phyloP scores from a whole-genome alignment of 2,329 filamentous ascomycete species.

The Cadophora malorum region DNA sequence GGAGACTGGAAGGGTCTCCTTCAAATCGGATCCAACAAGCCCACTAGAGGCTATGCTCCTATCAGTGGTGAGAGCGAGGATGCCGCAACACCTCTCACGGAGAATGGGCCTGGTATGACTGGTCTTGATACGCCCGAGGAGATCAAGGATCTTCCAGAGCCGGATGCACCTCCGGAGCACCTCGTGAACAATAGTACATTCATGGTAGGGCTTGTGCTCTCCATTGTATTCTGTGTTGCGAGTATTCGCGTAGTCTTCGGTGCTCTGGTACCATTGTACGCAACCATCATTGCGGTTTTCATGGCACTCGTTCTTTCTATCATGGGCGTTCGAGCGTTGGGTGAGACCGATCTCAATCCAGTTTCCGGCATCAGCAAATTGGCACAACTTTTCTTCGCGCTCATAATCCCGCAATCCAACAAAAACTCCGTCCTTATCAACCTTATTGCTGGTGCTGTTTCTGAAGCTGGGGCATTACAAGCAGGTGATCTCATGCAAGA shows the following conservation, averaged over 20 bases:
- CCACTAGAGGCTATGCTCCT: slow-evolving; percentile 40
- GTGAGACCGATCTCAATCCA: slow-evolving; percentile 92
- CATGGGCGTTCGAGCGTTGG: slow-evolving; percentile 72
- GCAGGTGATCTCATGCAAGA: slow-evolving; percentile 97
- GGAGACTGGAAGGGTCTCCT: slow-evolving; percentile 43
- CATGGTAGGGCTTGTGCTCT: slow-evolving; percentile 74
- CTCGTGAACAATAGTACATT: slow-evolving; percentile 77
- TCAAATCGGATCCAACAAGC: slow-evolving; percentile 28
- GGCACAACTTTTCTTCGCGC: slow-evolving; percentile 92
- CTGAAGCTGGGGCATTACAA: slow-evolving; percentile 85
- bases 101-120: slow-evolving; percentile 21
- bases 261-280: slow-evolving; percentile 77
- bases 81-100: slow-evolving; percentile 27
- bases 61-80: slow-evolving; percentile 38
- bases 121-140: slow-evolving; percentile 28
- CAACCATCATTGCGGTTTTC: slow-evolving; percentile 78
- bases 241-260: slow-evolving; percentile 87
- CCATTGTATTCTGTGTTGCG: slow-evolving; percentile 78
- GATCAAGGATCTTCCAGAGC: slow-evolving; percentile 49
- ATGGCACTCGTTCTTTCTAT: slow-evolving; percentile 84
- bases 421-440: slow-evolving; percentile 94
- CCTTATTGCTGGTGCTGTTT: slow-evolving; percentile 88
- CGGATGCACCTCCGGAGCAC: slow-evolving; percentile 85
- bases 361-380: slow-evolving; percentile 97
- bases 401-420: slow-evolving; percentile 81